phyloP scores from a whole-genome alignment of 106 monocot species.

The Cymbidium sinense region DNA sequence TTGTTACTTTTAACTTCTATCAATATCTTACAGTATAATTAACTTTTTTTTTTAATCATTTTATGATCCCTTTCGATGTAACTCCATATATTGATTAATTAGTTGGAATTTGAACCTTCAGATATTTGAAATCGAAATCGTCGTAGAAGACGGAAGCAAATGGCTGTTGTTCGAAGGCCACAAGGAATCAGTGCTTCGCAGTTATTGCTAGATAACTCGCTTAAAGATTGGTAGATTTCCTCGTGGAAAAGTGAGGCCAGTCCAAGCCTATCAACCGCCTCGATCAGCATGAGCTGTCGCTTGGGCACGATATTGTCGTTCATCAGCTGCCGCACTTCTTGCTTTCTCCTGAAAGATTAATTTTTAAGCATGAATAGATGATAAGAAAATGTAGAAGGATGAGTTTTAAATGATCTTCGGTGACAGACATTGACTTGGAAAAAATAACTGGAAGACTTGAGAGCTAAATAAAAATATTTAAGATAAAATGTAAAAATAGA shows the following conservation, averaged over 20 bases:
- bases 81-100: not conserved
- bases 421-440: too few relatives aligned
- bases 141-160: too few relatives aligned
- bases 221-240: not conserved
- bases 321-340: not conserved
- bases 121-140: not conserved
- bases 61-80: too few relatives aligned
- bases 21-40: too few relatives aligned
- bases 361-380: too few relatives aligned
- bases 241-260: not conserved
- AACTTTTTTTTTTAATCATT: too few relatives aligned
- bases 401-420: too few relatives aligned
- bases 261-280: not conserved
- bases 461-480: not conserved
- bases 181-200: not conserved
- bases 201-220: not conserved
- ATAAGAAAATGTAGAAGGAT: not conserved
- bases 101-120: not conserved
- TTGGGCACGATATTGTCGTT: not conserved
- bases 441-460: not conserved
- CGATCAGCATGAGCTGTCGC: not conserved
- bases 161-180: not conserved
- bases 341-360: not conserved
- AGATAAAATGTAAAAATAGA: not conserved
- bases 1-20: too few relatives aligned